These are phyloP conservation scores for Pezicula carpinea DNA, from an alignment of 2,329 filamentous ascomycete species.

Conservation along the genomic window DNA sequence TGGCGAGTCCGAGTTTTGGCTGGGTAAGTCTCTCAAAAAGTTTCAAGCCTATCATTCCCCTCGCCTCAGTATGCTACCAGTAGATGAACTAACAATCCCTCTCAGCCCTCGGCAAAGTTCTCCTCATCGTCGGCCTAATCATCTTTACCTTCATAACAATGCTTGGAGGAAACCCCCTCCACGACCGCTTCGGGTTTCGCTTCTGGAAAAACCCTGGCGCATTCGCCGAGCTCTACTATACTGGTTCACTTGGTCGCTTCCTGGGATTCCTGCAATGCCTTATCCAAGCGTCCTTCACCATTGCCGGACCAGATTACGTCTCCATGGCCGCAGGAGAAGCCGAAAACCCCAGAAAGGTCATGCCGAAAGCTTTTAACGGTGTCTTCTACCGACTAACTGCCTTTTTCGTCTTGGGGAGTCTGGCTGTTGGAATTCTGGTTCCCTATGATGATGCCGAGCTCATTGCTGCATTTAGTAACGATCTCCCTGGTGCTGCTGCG, in stretches of 20 bases:
- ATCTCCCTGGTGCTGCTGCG: slow-evolving; percentile 44
- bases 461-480: slow-evolving; percentile 47
- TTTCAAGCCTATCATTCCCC: too few relatives aligned
- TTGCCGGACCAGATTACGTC: slow-evolving; percentile 62
- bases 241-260: slow-evolving; percentile 50
- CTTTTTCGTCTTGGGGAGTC: slow-evolving; percentile 66
- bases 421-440: slow-evolving; percentile 56
- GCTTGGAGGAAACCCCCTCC: slow-evolving; percentile 56
- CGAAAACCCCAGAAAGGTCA: slow-evolving; percentile 57
- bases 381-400: slow-evolving; percentile 68
- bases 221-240: slow-evolving; percentile 47
- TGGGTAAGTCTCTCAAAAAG: slow-evolving; percentile 21
- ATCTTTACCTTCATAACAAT: slow-evolving; percentile 58
- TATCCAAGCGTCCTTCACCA: slow-evolving; percentile 65
- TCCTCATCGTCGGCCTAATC: slow-evolving; percentile 54
- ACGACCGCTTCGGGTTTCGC: slow-evolving; percentile 51
- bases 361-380: slow-evolving; percentile 67
- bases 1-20: slow-evolving; percentile 73
- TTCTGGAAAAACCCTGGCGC: slow-evolving; percentile 42
- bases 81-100: slow-evolving; percentile 2
- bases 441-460: slow-evolving; percentile 53
- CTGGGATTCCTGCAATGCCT: slow-evolving; percentile 52
- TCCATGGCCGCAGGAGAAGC: slow-evolving; percentile 52
- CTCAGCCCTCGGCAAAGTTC: slow-evolving; percentile 60
- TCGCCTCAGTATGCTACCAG: too few relatives aligned